phyloP scores from a whole-genome alignment of 441 rosid species.

The Populus tomentosa region DNA sequence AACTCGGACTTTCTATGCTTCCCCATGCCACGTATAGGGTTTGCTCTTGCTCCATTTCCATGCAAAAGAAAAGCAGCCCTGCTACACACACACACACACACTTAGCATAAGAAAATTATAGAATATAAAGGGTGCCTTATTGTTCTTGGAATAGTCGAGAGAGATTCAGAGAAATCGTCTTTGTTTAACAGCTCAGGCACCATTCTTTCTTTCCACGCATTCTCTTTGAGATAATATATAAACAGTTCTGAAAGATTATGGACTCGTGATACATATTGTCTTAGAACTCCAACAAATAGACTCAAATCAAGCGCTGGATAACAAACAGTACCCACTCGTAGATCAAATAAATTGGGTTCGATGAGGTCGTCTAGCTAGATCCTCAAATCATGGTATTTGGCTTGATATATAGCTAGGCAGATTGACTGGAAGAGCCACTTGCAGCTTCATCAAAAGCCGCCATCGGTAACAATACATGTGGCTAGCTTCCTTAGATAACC shows the following conservation, averaged over 20 bases:
- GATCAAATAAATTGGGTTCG: too few species aligned
- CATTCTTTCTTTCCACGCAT: background rate
- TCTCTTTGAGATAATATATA: background rate
- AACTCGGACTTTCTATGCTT: constrained; percentile 53
- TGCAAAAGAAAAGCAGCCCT: constrained; percentile 19
- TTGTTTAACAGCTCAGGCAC: background rate
- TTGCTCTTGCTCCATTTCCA: constrained; percentile 21
- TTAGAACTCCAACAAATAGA: background rate
- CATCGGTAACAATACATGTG: background rate
- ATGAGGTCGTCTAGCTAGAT: background rate
- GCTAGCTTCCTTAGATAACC: background rate
- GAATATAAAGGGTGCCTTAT: background rate
- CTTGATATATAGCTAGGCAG: background rate
- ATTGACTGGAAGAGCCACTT: background rate
- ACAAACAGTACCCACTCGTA: background rate
- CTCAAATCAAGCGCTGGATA: background rate
- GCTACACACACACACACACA: background rate
- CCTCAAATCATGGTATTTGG: background rate
- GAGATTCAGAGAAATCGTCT: background rate
- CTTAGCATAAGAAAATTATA: background rate
- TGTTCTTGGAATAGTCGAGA: constrained; percentile 5
- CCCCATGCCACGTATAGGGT: constrained; percentile 34
- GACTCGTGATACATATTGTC: background rate
- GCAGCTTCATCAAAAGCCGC: background rate
- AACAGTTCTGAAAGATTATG: background rate